Conservation (phyloP, 768 basidiomycete genomes). For the Auriscalpium vulgare region DNA sequence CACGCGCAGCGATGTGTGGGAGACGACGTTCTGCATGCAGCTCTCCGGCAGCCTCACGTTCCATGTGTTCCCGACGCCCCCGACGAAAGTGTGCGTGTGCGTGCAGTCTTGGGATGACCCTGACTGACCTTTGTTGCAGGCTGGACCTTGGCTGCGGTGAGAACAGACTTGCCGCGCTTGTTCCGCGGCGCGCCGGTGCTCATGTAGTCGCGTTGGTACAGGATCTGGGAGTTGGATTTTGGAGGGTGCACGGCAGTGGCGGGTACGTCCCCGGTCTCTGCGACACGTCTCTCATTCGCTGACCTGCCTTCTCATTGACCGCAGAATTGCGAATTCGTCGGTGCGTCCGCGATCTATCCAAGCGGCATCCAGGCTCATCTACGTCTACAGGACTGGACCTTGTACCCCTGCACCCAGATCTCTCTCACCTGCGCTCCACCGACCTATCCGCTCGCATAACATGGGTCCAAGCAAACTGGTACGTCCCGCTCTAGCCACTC, state of each 20-base stretch:
- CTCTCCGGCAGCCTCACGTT: conserved; percentile 53
- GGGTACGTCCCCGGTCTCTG: conserved; percentile 27
- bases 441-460: conserved; percentile 54
- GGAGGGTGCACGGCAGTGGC: conserved; percentile 57
- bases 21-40: conserved; percentile 45
- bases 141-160: conserved; percentile 69
- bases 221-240: conserved; percentile 73
- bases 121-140: conserved; percentile 24
- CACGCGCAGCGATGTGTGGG: conserved; percentile 56
- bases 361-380: neutral
- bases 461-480: conserved; percentile 74
- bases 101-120: neutral
- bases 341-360: conserved; percentile 27
- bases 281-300: too few relatives aligned
- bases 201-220: conserved; percentile 15
- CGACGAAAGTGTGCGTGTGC: conserved; percentile 49
- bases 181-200: neutral
- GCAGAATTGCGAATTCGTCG: conserved; percentile 56
- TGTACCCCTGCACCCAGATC: conserved; percentile 64
- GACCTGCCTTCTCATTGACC: neutral
- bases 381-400: conserved; percentile 51
- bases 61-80: conserved; percentile 55
- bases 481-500: conserved; percentile 20
- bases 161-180: conserved; percentile 17
- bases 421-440: conserved; percentile 47